Evolutionary conservation across 768 basidiomycete species (phyloP).

Genomic region (Phlebiopsis flavidoalba): DNA sequence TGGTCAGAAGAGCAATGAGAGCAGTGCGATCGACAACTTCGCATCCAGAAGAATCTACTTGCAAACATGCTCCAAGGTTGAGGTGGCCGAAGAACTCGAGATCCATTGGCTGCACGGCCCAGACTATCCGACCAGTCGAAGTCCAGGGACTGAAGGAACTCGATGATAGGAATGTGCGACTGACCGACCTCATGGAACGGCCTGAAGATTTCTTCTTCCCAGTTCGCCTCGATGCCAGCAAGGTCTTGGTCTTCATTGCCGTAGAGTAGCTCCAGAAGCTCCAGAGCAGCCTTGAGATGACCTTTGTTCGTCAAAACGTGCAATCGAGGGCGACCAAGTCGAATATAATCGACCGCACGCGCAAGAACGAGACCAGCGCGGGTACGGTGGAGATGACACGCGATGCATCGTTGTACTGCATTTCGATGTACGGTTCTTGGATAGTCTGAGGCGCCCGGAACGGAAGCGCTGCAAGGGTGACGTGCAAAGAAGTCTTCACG

Average conservation of each 20-base stretch:
- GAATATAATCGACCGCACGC: slow-evolving; percentile 78
- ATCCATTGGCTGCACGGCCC: slow-evolving; percentile 47
- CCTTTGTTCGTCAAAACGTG: slow-evolving; percentile 80
- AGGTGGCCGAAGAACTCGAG: slow-evolving; percentile 62
- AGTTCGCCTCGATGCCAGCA: slow-evolving; percentile 35
- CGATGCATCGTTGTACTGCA: slow-evolving; percentile 68
- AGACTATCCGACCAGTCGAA: slow-evolving; percentile 86
- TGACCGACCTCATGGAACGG: slow-evolving; percentile 75
- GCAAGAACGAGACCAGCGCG: slow-evolving; percentile 70
- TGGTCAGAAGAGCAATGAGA: slow-evolving; percentile 62
- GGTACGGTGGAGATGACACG: slow-evolving; percentile 64
- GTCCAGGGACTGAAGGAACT: slow-evolving; percentile 80
- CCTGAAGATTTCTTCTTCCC: slow-evolving; percentile 46
- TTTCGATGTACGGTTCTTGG: slow-evolving; percentile 49
- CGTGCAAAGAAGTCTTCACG: slow-evolving; percentile 82
- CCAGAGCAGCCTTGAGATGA: slow-evolving; percentile 65
- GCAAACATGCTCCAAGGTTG: slow-evolving; percentile 66
- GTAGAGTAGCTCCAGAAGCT: slow-evolving; percentile 79
- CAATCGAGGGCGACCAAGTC: slow-evolving; percentile 85
- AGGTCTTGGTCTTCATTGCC: slow-evolving; percentile 47
- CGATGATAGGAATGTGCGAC: slow-evolving; percentile 80
- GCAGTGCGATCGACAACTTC: slow-evolving; percentile 76
- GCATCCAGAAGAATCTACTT: slow-evolving; percentile 66
- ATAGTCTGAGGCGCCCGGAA: slow-evolving; percentile 49
- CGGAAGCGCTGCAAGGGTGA: slow-evolving; percentile 80